phyloP scores from a whole-genome alignment of 441 rosid species.

The Adansonia gregorii region DNA sequence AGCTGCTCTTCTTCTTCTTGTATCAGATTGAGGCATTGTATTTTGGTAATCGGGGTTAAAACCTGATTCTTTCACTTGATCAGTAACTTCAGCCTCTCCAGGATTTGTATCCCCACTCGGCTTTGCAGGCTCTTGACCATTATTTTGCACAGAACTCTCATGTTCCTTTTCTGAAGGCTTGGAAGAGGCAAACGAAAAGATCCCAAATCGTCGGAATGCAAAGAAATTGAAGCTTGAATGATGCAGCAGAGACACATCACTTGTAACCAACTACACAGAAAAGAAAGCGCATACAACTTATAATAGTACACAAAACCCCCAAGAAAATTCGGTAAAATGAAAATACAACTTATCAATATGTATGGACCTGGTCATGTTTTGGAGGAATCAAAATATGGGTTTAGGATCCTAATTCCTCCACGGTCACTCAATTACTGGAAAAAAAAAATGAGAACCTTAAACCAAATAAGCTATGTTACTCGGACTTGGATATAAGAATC shows the following conservation, averaged over 20 bases:
- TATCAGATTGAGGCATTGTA: constrained; percentile 29
- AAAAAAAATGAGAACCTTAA: neutral
- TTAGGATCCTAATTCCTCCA: neutral
- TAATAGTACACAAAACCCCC: neutral
- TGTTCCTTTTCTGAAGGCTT: constrained; percentile 56
- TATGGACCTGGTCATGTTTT: too few relatives aligned
- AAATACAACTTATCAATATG: neutral
- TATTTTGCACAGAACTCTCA: constrained; percentile 30
- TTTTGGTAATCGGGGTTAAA: constrained; percentile 33
- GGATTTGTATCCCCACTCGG: constrained; percentile 37
- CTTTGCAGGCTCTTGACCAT: constrained; percentile 33
- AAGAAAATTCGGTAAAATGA: neutral
- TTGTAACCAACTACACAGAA: constrained; percentile 43
- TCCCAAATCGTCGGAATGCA: constrained; percentile 59
- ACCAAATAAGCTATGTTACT: too few relatives aligned
- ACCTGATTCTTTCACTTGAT: constrained; percentile 51
- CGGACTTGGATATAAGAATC: too few relatives aligned
- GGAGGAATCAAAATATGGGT: neutral
- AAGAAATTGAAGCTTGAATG: constrained; percentile 45
- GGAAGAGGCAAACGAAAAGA: constrained; percentile 71
- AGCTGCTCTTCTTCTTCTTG: constrained; percentile 44
- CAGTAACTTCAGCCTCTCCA: constrained; percentile 37
- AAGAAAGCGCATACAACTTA: constrained; percentile 15
- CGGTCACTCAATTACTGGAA: neutral
- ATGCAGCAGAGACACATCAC: constrained; percentile 49